Percentiles rank a stretch among this genome's conserved stretches.
Conservation (phyloP, 2,329 filamentous ascomycete genomes). For the Penicillium griseofulvum region DNA sequence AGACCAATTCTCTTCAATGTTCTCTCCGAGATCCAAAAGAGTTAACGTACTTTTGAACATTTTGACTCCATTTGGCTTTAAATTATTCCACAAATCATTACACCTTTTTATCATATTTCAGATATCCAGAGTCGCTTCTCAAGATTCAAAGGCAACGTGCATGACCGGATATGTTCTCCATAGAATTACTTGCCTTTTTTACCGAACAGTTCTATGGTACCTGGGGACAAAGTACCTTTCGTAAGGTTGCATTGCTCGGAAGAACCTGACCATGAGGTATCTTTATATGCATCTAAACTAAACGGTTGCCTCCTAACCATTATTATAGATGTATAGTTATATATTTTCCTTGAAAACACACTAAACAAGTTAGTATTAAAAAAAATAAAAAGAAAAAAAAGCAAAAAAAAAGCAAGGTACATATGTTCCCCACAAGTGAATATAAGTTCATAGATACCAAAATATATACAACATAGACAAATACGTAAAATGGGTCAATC, state of each 20-base stretch:
- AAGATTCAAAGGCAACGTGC: not conserved
- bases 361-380: not conserved
- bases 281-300: not conserved
- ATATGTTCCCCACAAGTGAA: not conserved
- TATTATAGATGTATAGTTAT: not conserved
- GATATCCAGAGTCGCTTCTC: too few species aligned
- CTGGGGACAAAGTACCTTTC: not conserved
- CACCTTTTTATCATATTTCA: not conserved
- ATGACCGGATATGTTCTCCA: conserved; percentile 18
- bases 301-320: not conserved
- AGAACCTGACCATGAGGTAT: not conserved
- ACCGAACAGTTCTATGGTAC: not conserved
- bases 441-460: too few species aligned
- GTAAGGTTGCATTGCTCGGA: not conserved
- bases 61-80: too few species aligned
- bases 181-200: not conserved
- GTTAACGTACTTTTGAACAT: too few species aligned
- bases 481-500: too few species aligned
- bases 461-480: too few species aligned
- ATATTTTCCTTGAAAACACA: not conserved
- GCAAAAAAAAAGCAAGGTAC: not conserved
- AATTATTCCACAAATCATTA: conserved; percentile 14
- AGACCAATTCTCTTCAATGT: too few species aligned
- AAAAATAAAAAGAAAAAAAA: not conserved
- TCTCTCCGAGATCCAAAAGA: too few species aligned